Conservation (phyloP, 2,329 filamentous ascomycete genomes). For the Botrytis tulipae region DNA sequence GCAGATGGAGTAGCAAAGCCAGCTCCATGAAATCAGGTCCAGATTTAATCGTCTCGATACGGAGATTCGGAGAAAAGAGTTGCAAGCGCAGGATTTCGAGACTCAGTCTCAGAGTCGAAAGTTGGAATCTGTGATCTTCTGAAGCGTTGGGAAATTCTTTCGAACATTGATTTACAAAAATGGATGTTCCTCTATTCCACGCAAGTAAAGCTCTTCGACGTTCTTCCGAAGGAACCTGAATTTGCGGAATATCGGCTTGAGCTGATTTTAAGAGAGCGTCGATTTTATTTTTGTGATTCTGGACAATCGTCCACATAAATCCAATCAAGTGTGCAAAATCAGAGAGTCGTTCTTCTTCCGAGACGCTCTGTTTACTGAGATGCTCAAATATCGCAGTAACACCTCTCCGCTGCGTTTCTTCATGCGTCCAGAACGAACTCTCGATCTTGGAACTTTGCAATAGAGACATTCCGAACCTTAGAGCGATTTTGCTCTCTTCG, state of each 20-base stretch:
- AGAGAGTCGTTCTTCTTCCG: not conserved
- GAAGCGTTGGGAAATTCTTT: not conserved
- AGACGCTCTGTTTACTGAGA: not conserved
- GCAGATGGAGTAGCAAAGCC: not conserved
- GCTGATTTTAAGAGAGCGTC: not conserved
- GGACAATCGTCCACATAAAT: not conserved
- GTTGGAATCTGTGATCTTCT: not conserved
- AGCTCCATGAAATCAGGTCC: not conserved
- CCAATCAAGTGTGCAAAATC: not conserved
- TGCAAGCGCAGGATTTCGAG: not conserved
- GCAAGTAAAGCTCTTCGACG: constrained; percentile 1
- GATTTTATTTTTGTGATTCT: not conserved
- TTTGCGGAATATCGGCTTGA: rapidly evolving
- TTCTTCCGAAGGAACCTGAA: not conserved
- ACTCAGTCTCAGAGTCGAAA: not conserved
- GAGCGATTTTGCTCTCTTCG: not conserved
- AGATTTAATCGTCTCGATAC: not conserved
- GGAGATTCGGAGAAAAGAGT: not conserved
- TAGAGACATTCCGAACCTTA: not conserved
- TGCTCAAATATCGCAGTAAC: not conserved
- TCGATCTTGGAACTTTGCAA: not conserved
- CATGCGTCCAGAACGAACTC: not conserved
- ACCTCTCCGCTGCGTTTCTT: not conserved
- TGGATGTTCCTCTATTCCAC: not conserved
- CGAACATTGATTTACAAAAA: not conserved